phyloP scores from a whole-genome alignment of 176 grass and related monocot genomes.

The Hordeum marinum region DNA sequence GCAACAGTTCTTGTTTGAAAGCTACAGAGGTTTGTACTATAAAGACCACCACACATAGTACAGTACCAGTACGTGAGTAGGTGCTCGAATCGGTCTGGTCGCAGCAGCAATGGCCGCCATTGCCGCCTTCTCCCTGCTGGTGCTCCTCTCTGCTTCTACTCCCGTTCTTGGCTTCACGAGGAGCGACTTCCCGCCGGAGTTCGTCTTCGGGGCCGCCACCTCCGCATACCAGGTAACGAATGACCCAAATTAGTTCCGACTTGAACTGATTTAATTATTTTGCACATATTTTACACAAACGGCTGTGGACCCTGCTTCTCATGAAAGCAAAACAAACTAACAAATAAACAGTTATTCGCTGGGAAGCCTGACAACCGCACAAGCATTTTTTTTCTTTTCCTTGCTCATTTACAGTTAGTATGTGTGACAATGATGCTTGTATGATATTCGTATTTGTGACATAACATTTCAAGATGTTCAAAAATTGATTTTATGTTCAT shows the following conservation, averaged over 20 bases:
- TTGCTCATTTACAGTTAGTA: not conserved
- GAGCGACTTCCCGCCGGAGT: not conserved
- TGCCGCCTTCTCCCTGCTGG: not conserved
- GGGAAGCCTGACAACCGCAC: not conserved
- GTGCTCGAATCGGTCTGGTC: not conserved
- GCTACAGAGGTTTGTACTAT: not conserved
- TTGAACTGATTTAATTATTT: not conserved
- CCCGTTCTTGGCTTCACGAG: not conserved
- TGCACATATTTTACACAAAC: not conserved
- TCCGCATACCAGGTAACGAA: not conserved
- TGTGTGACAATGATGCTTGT: too few species aligned
- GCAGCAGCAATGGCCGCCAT: not conserved
- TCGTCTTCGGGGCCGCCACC: conserved; percentile 11
- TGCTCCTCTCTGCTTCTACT: not conserved
- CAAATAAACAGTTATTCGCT: too few species aligned
- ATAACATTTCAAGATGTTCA: too few species aligned
- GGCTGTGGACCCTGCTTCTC: not conserved
- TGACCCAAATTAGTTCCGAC: not conserved
- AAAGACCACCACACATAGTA: not conserved
- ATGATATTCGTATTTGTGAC: too few species aligned
- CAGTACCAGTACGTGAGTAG: not conserved
- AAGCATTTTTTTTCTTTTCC: not conserved
- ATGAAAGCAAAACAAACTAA: not conserved
- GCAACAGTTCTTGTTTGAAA: not conserved
- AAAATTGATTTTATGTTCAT: too few species aligned